phyloP scores from a whole-genome alignment of 2,329 filamentous ascomycete species.

The Graphiopsis chlorocephala region DNA sequence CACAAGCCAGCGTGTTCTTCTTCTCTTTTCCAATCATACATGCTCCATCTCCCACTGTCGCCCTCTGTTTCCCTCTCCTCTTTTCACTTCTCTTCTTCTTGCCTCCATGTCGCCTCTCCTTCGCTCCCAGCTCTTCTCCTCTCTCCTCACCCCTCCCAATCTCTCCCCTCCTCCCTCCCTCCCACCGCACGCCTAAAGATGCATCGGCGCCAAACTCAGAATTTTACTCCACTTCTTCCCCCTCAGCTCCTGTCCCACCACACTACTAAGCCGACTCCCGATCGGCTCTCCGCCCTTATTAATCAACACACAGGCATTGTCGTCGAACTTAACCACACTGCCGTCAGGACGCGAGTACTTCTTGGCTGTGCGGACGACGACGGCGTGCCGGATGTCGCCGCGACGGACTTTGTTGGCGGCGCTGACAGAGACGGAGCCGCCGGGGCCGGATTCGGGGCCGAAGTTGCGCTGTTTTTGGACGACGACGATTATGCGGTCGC shows the following conservation, averaged over 20 bases:
- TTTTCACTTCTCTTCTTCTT: neutral
- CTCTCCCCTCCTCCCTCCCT: neutral
- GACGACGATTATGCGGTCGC: constrained; percentile 94
- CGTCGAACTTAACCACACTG: constrained; percentile 87
- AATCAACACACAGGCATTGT: constrained; percentile 96
- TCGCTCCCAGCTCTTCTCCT: neutral
- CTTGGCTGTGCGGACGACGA: constrained; percentile 89
- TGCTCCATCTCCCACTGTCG: neutral
- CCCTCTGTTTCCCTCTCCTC: neutral
- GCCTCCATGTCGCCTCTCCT: neutral
- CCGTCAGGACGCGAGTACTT: constrained; percentile 84
- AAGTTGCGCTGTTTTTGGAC: constrained; percentile 91
- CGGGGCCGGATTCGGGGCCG: constrained; percentile 67
- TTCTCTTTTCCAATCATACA: neutral
- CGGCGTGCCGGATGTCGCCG: constrained; percentile 93
- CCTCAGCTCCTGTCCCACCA: constrained; percentile 85
- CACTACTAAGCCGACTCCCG: constrained; percentile 82
- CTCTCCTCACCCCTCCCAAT: neutral
- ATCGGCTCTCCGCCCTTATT: constrained; percentile 97
- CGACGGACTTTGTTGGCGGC: constrained; percentile 90
- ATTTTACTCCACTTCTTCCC: constrained; percentile 99
- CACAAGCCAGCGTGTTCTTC: neutral
- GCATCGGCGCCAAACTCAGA: constrained; percentile 85
- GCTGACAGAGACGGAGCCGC: constrained; percentile 67
- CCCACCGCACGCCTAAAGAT: constrained; percentile 51